Percentiles rank a stretch among this genome's conserved stretches.
These are phyloP conservation scores for Stenogyne calaminthoides DNA, from an alignment of 305 asterid species.

Conservation along the genomic window DNA sequence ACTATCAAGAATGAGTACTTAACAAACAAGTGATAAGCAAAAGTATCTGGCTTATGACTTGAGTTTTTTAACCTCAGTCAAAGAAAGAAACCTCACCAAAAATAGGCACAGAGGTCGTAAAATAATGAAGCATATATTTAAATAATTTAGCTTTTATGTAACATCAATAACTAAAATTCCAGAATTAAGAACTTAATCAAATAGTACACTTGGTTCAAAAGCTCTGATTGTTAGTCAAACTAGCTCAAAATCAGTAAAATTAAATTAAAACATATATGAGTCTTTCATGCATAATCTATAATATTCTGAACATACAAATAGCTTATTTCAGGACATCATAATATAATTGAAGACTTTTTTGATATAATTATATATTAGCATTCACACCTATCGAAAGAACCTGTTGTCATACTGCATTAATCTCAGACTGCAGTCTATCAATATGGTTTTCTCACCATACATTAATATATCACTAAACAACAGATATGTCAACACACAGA, in stretches of 20 bases:
- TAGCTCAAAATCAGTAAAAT: neutral
- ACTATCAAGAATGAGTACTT: neutral
- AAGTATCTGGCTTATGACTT: neutral
- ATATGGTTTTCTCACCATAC: neutral
- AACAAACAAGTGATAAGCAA: neutral
- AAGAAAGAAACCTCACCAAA: neutral
- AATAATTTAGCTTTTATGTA: no score
- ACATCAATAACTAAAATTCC: neutral
- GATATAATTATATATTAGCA: no score
- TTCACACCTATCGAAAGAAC: neutral
- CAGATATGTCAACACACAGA: slow-evolving; percentile 5
- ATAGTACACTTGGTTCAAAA: neutral
- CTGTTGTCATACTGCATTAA: neutral
- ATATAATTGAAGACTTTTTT: neutral
- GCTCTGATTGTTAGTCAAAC: neutral
- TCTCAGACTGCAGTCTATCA: neutral
- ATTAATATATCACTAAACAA: neutral
- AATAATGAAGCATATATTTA: no score
- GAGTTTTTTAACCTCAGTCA: neutral
- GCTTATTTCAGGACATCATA: neutral
- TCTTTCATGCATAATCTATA: neutral
- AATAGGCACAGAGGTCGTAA: neutral
- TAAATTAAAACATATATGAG: neutral
- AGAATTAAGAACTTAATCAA: neutral
- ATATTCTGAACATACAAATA: no score